phyloP scores from a whole-genome alignment of 148 eudicot species.

The Silene latifolia region DNA sequence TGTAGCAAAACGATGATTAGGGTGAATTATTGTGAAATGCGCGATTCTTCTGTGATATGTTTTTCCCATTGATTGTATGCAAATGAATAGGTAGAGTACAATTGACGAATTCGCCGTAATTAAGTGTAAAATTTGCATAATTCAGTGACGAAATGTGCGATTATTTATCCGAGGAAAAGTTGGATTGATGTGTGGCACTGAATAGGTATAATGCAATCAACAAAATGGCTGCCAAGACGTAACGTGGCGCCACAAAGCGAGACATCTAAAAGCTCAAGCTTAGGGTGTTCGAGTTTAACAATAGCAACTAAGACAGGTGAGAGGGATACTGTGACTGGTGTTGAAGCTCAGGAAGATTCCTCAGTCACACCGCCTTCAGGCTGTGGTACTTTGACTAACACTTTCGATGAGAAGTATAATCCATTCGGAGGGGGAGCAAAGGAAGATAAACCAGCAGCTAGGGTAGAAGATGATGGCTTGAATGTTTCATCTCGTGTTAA shows the following conservation, averaged over 20 bases:
- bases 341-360: slow-evolving; percentile 51
- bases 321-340: slow-evolving; percentile 18
- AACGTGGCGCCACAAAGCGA: slow-evolving; percentile 49
- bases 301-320: slow-evolving; percentile 32
- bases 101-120: too few relatives aligned
- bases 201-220: slow-evolving; percentile 61
- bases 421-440: slow-evolving; percentile 28
- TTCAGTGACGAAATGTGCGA: neutral
- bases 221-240: slow-evolving; percentile 61
- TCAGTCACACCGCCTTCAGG: slow-evolving; percentile 53
- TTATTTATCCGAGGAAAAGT: neutral
- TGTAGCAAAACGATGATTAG: neutral
- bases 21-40: neutral
- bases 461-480: slow-evolving; percentile 29
- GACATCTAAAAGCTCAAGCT: slow-evolving; percentile 30
- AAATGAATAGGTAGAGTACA: neutral
- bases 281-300: slow-evolving; percentile 20
- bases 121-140: neutral
- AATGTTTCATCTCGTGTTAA: slow-evolving; percentile 31
- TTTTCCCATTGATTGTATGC: neutral
- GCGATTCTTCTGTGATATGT: too few relatives aligned
- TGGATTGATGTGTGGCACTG: neutral
- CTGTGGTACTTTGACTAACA: slow-evolving; percentile 44
- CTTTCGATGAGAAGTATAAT: slow-evolving; percentile 36
- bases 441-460: slow-evolving; percentile 34